A percentile compares a stretch with the other conserved stretches of the same genome.
Evolutionary conservation across 345 rosid genomes (phyloP).

Genomic region (Syzygium grande): DNA sequence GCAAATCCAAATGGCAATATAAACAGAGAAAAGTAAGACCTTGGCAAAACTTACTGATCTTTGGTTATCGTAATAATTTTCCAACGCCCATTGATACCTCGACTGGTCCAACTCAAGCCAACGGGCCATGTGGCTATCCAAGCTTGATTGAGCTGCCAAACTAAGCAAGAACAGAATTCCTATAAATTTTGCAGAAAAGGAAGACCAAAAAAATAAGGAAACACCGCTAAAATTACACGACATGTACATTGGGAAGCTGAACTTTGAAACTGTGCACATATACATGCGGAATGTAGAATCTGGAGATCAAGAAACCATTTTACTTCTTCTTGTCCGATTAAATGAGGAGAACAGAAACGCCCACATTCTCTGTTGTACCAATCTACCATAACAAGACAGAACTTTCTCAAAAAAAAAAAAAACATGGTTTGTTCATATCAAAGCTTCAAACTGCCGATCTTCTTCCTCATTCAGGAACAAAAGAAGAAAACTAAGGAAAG

Average conservation of each 20-base stretch:
- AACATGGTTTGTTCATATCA: background rate
- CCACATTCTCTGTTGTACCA: background rate
- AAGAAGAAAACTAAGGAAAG: background rate
- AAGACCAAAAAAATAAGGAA: background rate
- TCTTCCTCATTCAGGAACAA: background rate
- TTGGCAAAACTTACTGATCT: conserved; percentile 38
- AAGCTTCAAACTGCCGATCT: background rate
- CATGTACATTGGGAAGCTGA: background rate
- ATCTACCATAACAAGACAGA: background rate
- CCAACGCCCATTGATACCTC: conserved; percentile 91
- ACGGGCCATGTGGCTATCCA: conserved; percentile 81
- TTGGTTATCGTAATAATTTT: conserved; percentile 73
- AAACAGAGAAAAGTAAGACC: background rate
- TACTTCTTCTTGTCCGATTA: background rate
- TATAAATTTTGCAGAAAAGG: background rate
- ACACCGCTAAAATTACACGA: background rate
- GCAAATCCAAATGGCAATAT: conserved; percentile 4
- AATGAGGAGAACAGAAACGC: background rate
- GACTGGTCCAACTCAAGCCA: conserved; percentile 96
- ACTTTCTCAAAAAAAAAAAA: background rate
- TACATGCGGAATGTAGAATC: background rate
- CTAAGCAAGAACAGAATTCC: background rate
- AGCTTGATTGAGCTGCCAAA: conserved; percentile 70
- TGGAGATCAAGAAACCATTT: background rate
- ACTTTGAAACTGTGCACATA: background rate